A percentile compares a stretch with the other conserved stretches of the same genome.
Evolutionary conservation across 2,329 filamentous ascomycete species (phyloP).

Genomic region (Kalmusia sp.): DNA sequence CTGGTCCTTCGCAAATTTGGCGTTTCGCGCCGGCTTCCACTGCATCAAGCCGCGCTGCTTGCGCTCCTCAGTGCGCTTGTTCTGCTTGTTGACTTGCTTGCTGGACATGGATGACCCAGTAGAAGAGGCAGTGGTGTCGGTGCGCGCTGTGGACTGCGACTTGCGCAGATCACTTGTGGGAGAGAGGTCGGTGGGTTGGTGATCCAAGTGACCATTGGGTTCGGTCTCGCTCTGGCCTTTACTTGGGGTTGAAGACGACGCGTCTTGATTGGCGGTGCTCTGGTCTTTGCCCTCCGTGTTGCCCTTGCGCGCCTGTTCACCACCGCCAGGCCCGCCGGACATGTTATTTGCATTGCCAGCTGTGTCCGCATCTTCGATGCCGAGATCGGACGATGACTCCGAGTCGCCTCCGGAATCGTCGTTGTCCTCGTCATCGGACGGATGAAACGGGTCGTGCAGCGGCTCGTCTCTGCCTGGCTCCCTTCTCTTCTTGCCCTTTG

Average conservation of each 20-base stretch:
- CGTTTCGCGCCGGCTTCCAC: constrained; percentile 88
- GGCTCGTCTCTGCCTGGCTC: constrained; percentile 63
- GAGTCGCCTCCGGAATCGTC: constrained; percentile 50
- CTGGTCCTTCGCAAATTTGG: constrained; percentile 87
- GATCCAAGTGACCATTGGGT: constrained; percentile 18
- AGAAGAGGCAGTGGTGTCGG: constrained; percentile 18
- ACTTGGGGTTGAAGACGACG: no score
- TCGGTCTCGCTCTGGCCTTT: background rate
- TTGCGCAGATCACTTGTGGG: constrained; percentile 28
- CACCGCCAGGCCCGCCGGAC: constrained; percentile 24
- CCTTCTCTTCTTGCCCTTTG: constrained; percentile 59
- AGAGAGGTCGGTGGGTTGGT: constrained; percentile 38
- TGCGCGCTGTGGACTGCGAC: constrained; percentile 37
- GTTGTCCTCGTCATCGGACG: constrained; percentile 51
- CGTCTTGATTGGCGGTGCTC: no score
- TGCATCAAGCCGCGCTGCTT: constrained; percentile 94
- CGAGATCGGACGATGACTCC: constrained; percentile 59
- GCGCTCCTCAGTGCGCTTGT: constrained; percentile 75
- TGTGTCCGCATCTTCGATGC: constrained; percentile 63
- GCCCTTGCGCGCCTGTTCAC: constrained; percentile 17
- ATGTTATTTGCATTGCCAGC: constrained; percentile 31
- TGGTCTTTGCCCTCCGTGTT: constrained; percentile 6
- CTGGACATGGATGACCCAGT: constrained; percentile 27
- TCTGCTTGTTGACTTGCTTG: constrained; percentile 71
- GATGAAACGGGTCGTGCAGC: constrained; percentile 59